Evolutionary conservation across 2,329 filamentous ascomycete species (phyloP).

Genomic region (Cladosporium halotolerans): DNA sequence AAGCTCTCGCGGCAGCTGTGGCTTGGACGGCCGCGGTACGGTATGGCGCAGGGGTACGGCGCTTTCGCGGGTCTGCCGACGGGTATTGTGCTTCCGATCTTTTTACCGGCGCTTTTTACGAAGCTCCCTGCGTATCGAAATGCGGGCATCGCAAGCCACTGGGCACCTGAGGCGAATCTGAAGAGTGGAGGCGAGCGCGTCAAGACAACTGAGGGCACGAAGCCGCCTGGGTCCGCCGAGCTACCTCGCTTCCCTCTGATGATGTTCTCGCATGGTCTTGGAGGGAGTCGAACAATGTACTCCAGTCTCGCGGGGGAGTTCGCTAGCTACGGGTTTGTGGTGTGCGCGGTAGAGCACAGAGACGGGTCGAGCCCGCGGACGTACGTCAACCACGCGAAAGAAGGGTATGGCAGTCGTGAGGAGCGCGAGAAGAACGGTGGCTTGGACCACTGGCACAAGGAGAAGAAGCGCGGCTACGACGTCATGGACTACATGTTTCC

Average conservation of each 20-base stretch:
- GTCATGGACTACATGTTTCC: conserved; percentile 56
- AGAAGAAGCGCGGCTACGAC: conserved; percentile 23
- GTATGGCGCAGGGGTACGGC: conserved; percentile 56
- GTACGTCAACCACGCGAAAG: conserved; percentile 49
- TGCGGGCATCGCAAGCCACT: conserved; percentile 50
- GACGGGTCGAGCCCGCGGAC: conserved; percentile 59
- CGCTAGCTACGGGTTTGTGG: conserved; percentile 60
- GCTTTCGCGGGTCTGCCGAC: conserved; percentile 50
- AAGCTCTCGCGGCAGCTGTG: conserved; percentile 53
- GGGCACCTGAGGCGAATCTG: conserved; percentile 38
- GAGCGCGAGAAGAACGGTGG: conserved; percentile 21
- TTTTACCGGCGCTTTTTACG: conserved; percentile 56
- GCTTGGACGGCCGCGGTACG: conserved; percentile 53
- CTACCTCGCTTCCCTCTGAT: conserved; percentile 54
- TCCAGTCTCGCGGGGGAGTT: conserved; percentile 61
- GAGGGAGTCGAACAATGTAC: conserved; percentile 57
- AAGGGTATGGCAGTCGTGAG: conserved; percentile 22
- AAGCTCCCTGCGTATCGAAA: conserved; percentile 61
- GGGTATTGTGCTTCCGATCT: conserved; percentile 45
- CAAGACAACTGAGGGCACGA: conserved; percentile 37
- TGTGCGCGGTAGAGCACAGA: conserved; percentile 59
- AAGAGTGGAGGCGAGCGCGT: conserved; percentile 35
- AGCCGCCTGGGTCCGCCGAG: conserved; percentile 30
- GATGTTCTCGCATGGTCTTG: conserved; percentile 61
- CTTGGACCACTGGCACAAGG: conserved; percentile 22